Evolutionary conservation across 1,284 basidiomycete species (phyloP), one percentile per base, ranked within the genome.

Genomic region (Cryptococcus hybrid): DNA sequence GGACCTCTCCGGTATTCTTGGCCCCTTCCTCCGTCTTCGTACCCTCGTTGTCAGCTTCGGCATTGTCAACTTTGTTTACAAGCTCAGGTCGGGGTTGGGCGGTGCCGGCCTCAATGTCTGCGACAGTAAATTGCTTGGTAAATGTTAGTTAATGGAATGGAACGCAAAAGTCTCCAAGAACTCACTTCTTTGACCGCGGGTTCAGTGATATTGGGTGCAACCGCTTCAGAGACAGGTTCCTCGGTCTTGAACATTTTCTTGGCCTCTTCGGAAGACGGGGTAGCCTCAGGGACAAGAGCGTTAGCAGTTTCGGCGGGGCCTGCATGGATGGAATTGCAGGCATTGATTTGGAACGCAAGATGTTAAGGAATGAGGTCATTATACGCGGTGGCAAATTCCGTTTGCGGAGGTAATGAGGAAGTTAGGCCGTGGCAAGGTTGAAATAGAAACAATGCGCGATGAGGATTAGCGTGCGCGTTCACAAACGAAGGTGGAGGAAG

Each of bases 101-200:
- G 36, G 65, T 72, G 39, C 68, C 70, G 37, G 60, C 54, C 59
- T 70, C 66, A 46, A 64, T 67, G 57, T 70, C 67, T 36, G 70
- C 70, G 35, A 63, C 54, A 13, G 70, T 69, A 35, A 69, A 67
- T 51, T 69, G 68, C 47, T 64, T 67, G 56, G 59, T 60, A 35
- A 60, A 61, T 63, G 18, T 40, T 11, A 57, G 13, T 24, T 38
- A 8, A 44, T 50, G 35, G n/a, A n/a, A n/a, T n/a, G n/a, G 35
- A n/a, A 12, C 13, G 6, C 13, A 37, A 5, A 24, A 35, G 43
- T 18, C 24, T 7, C n/a, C 40, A 46, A 38, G 35, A 5, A 62
- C 64, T 64, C 52, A 66, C 63, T 5, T 62, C 65, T 34, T 67
- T 63, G 12, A 48, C 58, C 35, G 61, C 47, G 39, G 64, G 65